phyloP scores from a whole-genome alignment of 140 eudicot species.

The Senecio squalidus region DNA sequence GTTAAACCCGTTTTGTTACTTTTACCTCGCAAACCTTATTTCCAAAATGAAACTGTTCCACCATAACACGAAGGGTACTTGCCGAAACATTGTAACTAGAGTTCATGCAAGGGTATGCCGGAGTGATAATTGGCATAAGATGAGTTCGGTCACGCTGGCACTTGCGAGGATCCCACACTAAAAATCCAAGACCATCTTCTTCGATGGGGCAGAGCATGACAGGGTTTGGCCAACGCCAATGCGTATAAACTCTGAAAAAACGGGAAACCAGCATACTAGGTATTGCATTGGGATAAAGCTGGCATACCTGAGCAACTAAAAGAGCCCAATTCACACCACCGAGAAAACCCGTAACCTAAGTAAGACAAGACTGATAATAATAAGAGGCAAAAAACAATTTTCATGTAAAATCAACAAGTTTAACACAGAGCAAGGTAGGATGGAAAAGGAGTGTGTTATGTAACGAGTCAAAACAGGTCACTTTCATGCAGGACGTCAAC shows the following conservation, averaged over 20 bases:
- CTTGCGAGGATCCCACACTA: slow-evolving; percentile 78
- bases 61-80: slow-evolving; percentile 80
- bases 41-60: slow-evolving; percentile 63
- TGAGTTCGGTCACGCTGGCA: slow-evolving; percentile 46
- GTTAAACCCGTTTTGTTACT: neutral
- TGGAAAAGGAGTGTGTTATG: too few relatives aligned
- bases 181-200: slow-evolving; percentile 58
- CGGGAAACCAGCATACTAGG: slow-evolving; percentile 92
- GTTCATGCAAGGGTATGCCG: slow-evolving; percentile 92
- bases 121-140: slow-evolving; percentile 84
- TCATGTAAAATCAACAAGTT: neutral
- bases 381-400: neutral
- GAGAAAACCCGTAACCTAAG: slow-evolving; percentile 75
- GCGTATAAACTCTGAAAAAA: slow-evolving; percentile 71
- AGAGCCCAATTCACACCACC: slow-evolving; percentile 94
- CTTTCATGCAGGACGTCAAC: too few relatives aligned
- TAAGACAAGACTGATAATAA: neutral
- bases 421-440: too few relatives aligned
- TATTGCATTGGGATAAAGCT: slow-evolving; percentile 83
- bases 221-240: slow-evolving; percentile 94
- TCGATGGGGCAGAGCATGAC: slow-evolving; percentile 77
- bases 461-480: too few relatives aligned
- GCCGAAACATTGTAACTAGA: slow-evolving; percentile 89
- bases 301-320: slow-evolving; percentile 85
- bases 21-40: slow-evolving; percentile 67